These are phyloP conservation scores for Dovyalis caffra DNA, from an alignment of 345 rosid species.

Conservation along the genomic window DNA sequence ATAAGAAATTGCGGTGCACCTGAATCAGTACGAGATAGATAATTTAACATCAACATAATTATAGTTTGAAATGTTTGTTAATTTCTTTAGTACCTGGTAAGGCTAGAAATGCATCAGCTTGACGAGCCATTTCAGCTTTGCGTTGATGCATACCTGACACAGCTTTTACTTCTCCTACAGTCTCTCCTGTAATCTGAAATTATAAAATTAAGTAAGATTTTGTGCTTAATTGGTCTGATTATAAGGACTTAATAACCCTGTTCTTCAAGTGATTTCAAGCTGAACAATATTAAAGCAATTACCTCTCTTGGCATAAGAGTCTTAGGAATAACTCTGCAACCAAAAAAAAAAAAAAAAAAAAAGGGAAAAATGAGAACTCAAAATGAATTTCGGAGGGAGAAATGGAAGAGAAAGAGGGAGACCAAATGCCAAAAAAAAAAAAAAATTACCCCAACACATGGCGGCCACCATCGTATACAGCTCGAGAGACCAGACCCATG, in stretches of 20 bases:
- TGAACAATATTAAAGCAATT: background rate
- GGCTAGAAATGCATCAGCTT: slow-evolving; percentile 76
- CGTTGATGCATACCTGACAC: slow-evolving; percentile 80
- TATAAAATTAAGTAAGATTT: background rate
- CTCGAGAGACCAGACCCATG: slow-evolving; percentile 35
- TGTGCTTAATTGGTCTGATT: background rate
- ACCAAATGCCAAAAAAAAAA: background rate
- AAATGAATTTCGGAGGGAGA: background rate
- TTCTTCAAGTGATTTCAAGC: background rate
- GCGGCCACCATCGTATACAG: slow-evolving; percentile 33
- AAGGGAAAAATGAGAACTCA: no score
- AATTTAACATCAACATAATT: background rate
- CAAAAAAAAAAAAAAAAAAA: background rate
- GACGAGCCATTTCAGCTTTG: slow-evolving; percentile 83
- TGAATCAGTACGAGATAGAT: background rate
- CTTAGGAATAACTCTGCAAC: slow-evolving; percentile 31
- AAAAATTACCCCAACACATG: slow-evolving; percentile 32
- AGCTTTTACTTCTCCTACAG: slow-evolving; percentile 64
- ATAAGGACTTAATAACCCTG: background rate
- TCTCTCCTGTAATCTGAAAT: slow-evolving; percentile 62
- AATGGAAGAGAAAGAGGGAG: background rate
- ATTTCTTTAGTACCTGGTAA: slow-evolving; percentile 47
- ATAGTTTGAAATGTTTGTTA: background rate
- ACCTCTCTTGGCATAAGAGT: slow-evolving; percentile 39
- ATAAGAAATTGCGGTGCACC: background rate